Evolutionary conservation across 257 asterid genomes (phyloP), one percentile per base, ranked within the genome.

Genomic region (Phtheirospermum japonicum): DNA sequence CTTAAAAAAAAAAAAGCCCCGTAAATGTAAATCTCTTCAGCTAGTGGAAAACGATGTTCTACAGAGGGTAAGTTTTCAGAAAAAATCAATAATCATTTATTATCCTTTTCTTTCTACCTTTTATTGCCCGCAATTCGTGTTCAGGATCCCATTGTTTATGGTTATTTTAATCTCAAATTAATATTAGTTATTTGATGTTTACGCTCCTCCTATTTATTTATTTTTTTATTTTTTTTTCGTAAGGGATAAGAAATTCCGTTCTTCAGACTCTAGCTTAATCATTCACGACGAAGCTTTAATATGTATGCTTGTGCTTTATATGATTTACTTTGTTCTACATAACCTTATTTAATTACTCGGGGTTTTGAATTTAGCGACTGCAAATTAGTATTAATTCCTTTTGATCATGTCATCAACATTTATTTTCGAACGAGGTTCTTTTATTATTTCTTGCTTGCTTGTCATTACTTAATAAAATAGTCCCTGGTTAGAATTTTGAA

Each of bases 31-130:
- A n/a, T n/a, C n/a, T n/a, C n/a, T n/a, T 43, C 50, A 43, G 8
- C 50, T 43, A 11, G 50, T 39, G 4, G 56, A 33, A 31, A 36
- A 37, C 69, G 58, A 77, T 77, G 79, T 77, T 77, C 71, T 77
- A 71, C 71, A 67, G 77, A 74, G 82, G 82, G 82, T 74, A 63
- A 43, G 50, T 43, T 43, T 39, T 12, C 50, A 73, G 67, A 63
- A 48, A 5, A 2, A 11, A 1, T 6, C 7, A 34, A 34, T 6
- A 26, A 53, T 17, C 14, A 6, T 32, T 17, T 13, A 3, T 20
- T 4, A 0, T n/a, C 16, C 18, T 4, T 17, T 26, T 4, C 17
- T 17, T 12, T 16, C 0, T 12, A 32, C 34, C 7, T 2, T 11
- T n/a, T 42, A 23, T 16, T 45, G 37, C 20, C 56, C n/a, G 5